A percentile compares a stretch with the other conserved stretches of the same genome.
Conservation (phyloP, 148 eudicot genomes). For the Arctostaphylos glauca region DNA sequence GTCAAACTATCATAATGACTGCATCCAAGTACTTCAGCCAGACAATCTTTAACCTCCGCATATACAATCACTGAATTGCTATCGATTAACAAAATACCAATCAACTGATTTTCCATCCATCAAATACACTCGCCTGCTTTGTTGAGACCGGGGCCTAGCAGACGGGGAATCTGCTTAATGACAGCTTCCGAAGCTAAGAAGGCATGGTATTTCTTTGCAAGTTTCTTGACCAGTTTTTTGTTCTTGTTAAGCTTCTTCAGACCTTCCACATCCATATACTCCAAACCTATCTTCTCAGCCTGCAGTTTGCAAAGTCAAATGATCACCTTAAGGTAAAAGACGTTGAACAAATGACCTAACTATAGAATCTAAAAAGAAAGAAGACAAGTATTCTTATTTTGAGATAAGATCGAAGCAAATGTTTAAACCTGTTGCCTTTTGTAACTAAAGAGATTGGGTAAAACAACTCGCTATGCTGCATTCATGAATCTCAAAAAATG, state of each 20-base stretch:
- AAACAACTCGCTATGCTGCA: not conserved
- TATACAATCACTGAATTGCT: not conserved
- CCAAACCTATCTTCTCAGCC: constrained; percentile 73
- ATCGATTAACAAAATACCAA: not conserved
- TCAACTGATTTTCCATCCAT: not conserved
- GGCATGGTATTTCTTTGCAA: constrained; percentile 82
- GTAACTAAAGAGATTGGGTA: not conserved
- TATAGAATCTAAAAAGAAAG: not conserved
- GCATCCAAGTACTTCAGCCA: not conserved
- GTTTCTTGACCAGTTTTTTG: constrained; percentile 80
- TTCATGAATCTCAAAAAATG: not conserved
- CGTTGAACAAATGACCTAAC: not conserved
- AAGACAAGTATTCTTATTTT: not conserved
- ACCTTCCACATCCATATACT: constrained; percentile 83
- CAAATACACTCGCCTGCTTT: constrained; percentile 61
- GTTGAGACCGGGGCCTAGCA: constrained; percentile 82
- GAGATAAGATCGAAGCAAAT: not conserved
- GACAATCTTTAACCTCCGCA: not conserved
- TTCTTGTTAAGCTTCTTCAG: constrained; percentile 81
- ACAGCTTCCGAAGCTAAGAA: constrained; percentile 82
- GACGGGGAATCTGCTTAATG: constrained; percentile 89
- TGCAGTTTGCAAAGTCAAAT: constrained; percentile 22
- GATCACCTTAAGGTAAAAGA: not conserved
- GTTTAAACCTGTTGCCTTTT: not conserved
- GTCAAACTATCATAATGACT: not conserved